phyloP scores from a whole-genome alignment of 345 rosid species.

The Murraya paniculata region DNA sequence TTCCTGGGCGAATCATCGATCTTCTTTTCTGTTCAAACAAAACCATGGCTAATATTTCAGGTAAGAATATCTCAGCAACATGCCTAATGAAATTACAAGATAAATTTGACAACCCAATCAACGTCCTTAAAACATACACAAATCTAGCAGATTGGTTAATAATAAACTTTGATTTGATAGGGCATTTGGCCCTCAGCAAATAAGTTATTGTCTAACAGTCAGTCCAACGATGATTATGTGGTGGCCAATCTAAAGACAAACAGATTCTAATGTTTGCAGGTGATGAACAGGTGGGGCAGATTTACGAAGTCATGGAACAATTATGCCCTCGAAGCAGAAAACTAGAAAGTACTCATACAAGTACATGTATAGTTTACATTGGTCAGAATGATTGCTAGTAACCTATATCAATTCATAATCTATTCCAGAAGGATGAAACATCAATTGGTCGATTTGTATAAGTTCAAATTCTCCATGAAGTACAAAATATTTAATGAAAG shows the following conservation, averaged over 20 bases:
- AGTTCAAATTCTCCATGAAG: background rate
- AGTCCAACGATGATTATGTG: background rate
- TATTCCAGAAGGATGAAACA: background rate
- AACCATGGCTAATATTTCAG: constrained; percentile 9
- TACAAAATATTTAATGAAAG: background rate
- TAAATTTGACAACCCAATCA: background rate
- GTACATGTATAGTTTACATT: no score
- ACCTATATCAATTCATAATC: background rate
- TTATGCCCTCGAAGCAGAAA: background rate
- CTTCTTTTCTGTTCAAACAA: constrained; percentile 72
- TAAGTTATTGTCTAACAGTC: background rate
- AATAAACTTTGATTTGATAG: background rate
- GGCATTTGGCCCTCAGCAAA: background rate
- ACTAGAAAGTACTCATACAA: background rate
- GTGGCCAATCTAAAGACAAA: background rate
- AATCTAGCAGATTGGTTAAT: background rate
- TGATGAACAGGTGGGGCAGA: background rate
- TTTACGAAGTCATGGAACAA: background rate
- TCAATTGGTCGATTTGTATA: background rate
- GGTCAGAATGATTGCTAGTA: background rate
- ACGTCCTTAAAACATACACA: background rate
- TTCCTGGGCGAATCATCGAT: constrained; percentile 66
- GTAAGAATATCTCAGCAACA: background rate
- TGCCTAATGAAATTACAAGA: background rate
- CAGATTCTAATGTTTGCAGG: background rate